A percentile compares a stretch with the other conserved stretches of the same genome.
These are phyloP conservation scores for Xylariomycetidae sp. DNA, from an alignment of 2,329 filamentous ascomycete species.

Conservation along the genomic window DNA sequence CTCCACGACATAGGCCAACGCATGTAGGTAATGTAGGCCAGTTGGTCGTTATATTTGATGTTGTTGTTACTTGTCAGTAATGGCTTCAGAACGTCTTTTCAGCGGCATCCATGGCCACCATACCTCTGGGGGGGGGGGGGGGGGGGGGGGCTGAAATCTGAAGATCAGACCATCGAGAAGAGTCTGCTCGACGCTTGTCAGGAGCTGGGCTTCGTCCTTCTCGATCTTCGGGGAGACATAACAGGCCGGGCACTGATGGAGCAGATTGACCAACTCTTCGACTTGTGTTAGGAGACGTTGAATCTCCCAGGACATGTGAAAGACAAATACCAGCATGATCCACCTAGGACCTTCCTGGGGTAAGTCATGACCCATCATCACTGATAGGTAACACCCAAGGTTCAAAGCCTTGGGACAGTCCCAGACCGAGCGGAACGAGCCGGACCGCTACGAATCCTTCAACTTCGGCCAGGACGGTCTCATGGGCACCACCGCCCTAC, in stretches of 20 bases:
- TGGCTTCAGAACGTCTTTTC: too few relatives aligned
- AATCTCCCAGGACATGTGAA: constrained; percentile 6
- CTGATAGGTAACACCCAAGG: constrained; percentile 1
- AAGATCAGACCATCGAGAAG: constrained; percentile 1
- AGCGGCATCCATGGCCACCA: too few relatives aligned
- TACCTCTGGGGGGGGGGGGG: too few relatives aligned
- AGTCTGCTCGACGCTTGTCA: constrained; percentile 1
- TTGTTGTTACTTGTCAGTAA: too few relatives aligned
- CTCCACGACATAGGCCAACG: too few relatives aligned
- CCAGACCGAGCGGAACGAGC: constrained; percentile 17
- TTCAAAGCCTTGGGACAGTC: constrained; percentile 11
- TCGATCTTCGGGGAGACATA: constrained; percentile 8
- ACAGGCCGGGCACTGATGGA: constrained; percentile 1
- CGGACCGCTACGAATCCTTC: constrained; percentile 25
- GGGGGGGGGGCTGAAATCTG: not conserved
- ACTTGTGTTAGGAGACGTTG: constrained; percentile 3
- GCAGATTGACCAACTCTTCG: constrained; percentile 10
- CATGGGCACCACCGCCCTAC: constrained; percentile 15
- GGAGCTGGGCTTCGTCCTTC: constrained; percentile 13
- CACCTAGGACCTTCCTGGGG: constrained; percentile 9
- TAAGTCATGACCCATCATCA: constrained; percentile 1
- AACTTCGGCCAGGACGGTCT: constrained; percentile 26
- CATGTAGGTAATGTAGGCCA: too few relatives aligned
- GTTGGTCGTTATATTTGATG: too few relatives aligned
- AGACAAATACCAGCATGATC: constrained; percentile 5